Evolutionary conservation across 306 rosid species (phyloP), one percentile per base, ranked within the genome.

Genomic region (Senna tora): DNA sequence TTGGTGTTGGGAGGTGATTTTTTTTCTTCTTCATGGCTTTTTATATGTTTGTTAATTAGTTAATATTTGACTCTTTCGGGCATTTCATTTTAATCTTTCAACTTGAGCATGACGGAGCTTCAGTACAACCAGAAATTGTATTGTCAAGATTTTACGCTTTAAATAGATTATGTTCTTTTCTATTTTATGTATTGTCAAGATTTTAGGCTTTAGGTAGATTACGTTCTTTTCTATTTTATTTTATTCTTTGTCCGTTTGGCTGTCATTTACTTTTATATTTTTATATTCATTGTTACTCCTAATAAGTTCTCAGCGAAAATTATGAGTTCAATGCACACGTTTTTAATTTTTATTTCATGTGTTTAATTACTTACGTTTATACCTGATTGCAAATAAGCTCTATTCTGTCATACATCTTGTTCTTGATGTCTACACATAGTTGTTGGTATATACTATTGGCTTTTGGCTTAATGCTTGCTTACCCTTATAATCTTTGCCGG

Each of bases 1-100:
- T 5, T 94, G 99, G 99, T 94, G 99, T 70, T 94, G 99, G 99
- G 97, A 94, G 99, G 99, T 94, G 69, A 72, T n/a, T n/a, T n/a
- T n/a, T n/a, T n/a, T n/a, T n/a, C n/a, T n/a, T n/a, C n/a, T n/a
- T n/a, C n/a, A n/a, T n/a, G n/a, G n/a, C n/a, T n/a, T 5, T 30
- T 7, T 21, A 11, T 28, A 0, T 8, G 1, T 57, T 38, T 21
- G 22, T 43, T 28, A 58, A 54, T 32, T 16, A 11, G 66, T 57
- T 63, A 22, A 55, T 41, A 12, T 57, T 33, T 47, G 11, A 38
- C 17, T 20, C 14, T 14, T 19, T 19, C 33, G 9, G n/a, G 16
- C 32, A 36, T 28, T 51, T 19, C 13, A 19, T 12, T 45, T 53
- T 30, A 28, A 47, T 11, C 16, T 25, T 50, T 9, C 22, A 28